Evolutionary conservation across 2,329 filamentous ascomycete genomes (phyloP), one percentile per base, ranked within the genome.

Genomic region (Trichophyton mentagrophytes): DNA sequence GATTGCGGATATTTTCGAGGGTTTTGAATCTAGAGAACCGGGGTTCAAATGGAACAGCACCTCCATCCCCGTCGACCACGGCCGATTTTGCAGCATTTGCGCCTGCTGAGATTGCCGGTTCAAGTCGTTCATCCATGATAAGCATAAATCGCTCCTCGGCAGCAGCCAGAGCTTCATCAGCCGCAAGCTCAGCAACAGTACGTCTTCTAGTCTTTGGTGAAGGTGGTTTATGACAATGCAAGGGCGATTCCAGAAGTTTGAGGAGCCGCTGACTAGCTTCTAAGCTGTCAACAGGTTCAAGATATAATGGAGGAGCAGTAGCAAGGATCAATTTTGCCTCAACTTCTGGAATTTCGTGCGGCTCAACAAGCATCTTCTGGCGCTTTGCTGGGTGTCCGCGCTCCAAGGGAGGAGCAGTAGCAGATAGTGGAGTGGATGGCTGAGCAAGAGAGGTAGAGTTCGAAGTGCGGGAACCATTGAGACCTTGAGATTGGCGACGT

Each of bases 71-170:
- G 69, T 95, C 90, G 20, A 82, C 84, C 62, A 88, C 86, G n/a
- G 82, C 79, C 60, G 85, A 82, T 38, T 81, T 80, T 11, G 79
- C 75, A 2, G 80, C 80, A 61, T 81, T 79, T 62, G 84, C 81
- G 6, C 80, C 81, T 46, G 72, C 72, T 3, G 82, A 79, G 13
- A 79, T 78, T 46, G 78, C 81, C 1, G 86, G 79, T 11, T 84
- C 81, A 62, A 90, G 80, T 4, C 90, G 83, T 67, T 96, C 92
- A 69, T 99, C 93, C 74, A 91, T 84, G 22, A 89, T 86, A 58
- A 97, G 85, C 90, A 99, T 93, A 66, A 90, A 95, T 55, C 90
- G 84, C 73, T 99, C 91, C 65, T 90, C 85, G 62, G 90, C 89
- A 22, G 91, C 92, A 0, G 90, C 90, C 62, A 90, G 81, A 0